phyloP scores from a whole-genome alignment of 2,329 filamentous ascomycete species.

The Botrytis hyacinthi region DNA sequence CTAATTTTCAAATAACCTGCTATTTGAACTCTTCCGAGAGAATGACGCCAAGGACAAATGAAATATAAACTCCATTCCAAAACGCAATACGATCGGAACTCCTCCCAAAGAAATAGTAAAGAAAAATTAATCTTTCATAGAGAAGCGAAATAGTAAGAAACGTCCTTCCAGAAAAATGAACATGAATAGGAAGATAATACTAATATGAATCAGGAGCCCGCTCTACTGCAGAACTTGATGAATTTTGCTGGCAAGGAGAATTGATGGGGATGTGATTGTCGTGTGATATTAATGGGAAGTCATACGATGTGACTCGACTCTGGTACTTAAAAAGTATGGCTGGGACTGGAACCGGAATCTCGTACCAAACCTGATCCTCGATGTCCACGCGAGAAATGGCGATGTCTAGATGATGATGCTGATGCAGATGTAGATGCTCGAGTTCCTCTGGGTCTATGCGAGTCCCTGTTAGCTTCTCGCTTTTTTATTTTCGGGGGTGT shows the following conservation, averaged over 20 bases:
- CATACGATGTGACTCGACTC: not conserved
- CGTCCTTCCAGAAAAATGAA: not conserved
- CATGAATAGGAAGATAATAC: not conserved
- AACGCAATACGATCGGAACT: not conserved
- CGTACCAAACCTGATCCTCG: not conserved
- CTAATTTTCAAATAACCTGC: not conserved
- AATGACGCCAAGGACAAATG: not conserved
- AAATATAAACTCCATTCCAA: not conserved
- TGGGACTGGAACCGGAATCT: not conserved
- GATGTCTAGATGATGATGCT: not conserved
- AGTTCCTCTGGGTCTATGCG: not conserved
- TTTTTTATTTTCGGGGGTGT: not conserved
- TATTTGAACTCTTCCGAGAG: not conserved
- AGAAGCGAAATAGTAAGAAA: not conserved
- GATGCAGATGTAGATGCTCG: not conserved
- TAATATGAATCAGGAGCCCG: not conserved
- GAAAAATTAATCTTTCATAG: not conserved
- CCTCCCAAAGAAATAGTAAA: not conserved
- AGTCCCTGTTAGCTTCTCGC: not conserved
- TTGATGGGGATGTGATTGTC: fast-evolving
- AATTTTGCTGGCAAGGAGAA: not conserved
- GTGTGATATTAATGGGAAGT: not conserved
- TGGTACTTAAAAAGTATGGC: not conserved
- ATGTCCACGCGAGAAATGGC: not conserved
- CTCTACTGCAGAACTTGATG: not conserved